These are phyloP conservation scores for Tricholoma terreum DNA, from an alignment of 768 basidiomycete genomes.

Conservation along the genomic window DNA sequence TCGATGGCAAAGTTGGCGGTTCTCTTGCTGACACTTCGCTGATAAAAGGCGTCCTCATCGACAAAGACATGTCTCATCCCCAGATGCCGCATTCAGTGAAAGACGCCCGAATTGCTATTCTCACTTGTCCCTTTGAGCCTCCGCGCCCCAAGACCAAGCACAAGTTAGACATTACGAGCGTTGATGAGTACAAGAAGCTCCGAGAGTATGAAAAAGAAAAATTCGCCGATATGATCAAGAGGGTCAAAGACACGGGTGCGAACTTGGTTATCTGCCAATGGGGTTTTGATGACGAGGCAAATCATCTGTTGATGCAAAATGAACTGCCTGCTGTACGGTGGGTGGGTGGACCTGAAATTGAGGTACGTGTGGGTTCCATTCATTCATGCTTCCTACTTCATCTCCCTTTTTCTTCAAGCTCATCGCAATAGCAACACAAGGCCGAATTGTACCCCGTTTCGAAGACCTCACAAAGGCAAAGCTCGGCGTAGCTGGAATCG, in stretches of 20 bases:
- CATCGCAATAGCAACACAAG: conserved; percentile 97
- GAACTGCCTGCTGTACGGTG: conserved; percentile 95
- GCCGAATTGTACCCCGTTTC: conserved; percentile 96
- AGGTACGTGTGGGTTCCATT: conserved; percentile 47
- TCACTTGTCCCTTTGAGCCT: conserved; percentile 98
- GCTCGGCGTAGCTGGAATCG: conserved; percentile 89
- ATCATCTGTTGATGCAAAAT: conserved; percentile 97
- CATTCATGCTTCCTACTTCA: not conserved
- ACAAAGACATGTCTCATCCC: conserved; percentile 99
- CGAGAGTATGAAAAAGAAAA: conserved; percentile 95
- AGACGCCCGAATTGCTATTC: conserved; percentile 91
- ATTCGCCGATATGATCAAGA: conserved; percentile 95
- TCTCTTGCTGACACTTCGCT: conserved; percentile 92
- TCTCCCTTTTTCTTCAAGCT: conserved; percentile 47
- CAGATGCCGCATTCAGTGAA: conserved; percentile 91
- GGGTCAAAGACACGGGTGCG: conserved; percentile 94
- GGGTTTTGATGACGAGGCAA: conserved; percentile 99
- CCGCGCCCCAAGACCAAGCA: conserved; percentile 99
- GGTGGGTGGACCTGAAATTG: conserved; percentile 99
- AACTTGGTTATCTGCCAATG: conserved; percentile 99
- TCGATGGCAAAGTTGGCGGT: conserved; percentile 98
- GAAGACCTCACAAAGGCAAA: conserved; percentile 92
- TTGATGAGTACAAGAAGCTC: conserved; percentile 95
- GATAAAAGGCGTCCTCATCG: conserved; percentile 96
- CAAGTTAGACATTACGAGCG: conserved; percentile 93